Base-by-base conservation (phyloP, 192 early-diverging fungal genomes). In the Coemansia sp. region DNA sequence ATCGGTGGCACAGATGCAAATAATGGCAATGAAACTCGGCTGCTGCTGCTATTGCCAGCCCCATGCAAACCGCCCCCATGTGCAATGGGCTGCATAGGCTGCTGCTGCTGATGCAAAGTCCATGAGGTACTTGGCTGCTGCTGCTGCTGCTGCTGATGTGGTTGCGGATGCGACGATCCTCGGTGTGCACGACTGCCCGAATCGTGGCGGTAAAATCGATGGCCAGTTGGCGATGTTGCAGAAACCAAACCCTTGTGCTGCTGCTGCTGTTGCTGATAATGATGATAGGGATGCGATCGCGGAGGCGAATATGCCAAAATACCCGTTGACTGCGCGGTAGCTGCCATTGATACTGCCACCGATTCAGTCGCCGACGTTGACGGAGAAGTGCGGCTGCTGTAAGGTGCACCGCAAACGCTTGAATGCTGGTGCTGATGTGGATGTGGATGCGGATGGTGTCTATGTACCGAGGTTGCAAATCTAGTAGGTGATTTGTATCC, bases 391-490 rank as follows among this genome's bases (percentile, higher is more conserved):
- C 30, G 30, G 29, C 30, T 31, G 54, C 54, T 56, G 20, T 56
- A 56, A 0, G 54, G 54, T 7, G 54, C n/a, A 31, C 54, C 32
- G 54, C 54, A 30, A 29, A 31, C 54, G n/a, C n/a, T 29, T n/a
- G 31, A 14, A 10, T 30, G 51, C 17, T 54, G 51, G 8, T 32
- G 30, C 11, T 45, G n/a, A n/a, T n/a, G n/a, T n/a, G n/a, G n/a
- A n/a, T n/a, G n/a, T n/a, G n/a, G n/a, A n/a, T n/a, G n/a, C n/a
- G n/a, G 42, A 14, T 29, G 29, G 30, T 56, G 22, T 48, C 42
- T 61, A n/a, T 48, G 31, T 42, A 61, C 42, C 20, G 60, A 48
- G n/a, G 57, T 22, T 34, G 57, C 17, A 10, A 34, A 59, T 34
- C 57, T 59, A 4, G 60, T 18, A 3, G 60, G 25, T 17, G 60